A percentile compares a stretch with the other conserved stretches of the same genome.
Evolutionary conservation across 1,284 basidiomycete species (phyloP).

Genomic region (Spongispora temasekensis): DNA sequence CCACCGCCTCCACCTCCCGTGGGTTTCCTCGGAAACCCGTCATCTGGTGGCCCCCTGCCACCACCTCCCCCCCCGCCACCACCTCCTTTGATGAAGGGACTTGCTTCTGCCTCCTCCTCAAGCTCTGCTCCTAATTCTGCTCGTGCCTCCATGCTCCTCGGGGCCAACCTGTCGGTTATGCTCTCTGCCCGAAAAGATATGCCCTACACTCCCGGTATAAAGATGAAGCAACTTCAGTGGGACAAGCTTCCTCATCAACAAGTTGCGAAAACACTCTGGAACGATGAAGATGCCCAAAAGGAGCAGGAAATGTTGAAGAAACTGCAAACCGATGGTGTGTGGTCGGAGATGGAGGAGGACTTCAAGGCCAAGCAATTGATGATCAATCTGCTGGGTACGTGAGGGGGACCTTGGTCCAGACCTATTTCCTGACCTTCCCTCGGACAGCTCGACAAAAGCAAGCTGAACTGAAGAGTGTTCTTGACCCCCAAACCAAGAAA

Average conservation of each 20-base stretch:
- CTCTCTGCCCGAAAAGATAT: conserved; percentile 82
- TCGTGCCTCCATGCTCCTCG: conserved; percentile 61
- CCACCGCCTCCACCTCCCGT: conserved; percentile 32
- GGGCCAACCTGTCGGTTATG: conserved; percentile 55
- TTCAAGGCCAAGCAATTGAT: conserved; percentile 97
- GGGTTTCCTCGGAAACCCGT: conserved; percentile 29
- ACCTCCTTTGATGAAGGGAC: conserved; percentile 44
- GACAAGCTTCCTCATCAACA: conserved; percentile 91
- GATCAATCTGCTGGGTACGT: conserved; percentile 74
- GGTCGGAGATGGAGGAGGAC: conserved; percentile 96
- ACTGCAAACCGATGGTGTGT: conserved; percentile 83
- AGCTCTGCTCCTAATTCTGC: conserved; percentile 52
- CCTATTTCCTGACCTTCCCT: conserved; percentile 1
- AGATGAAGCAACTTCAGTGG: conserved; percentile 99
- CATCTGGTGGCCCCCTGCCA: conserved; percentile 42
- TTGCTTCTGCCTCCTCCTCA: conserved; percentile 46
- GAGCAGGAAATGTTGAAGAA: conserved; percentile 81
- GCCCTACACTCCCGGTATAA: conserved; percentile 78
- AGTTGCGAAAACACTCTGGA: conserved; percentile 85
- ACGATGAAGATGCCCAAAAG: conserved; percentile 62
- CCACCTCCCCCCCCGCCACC: conserved; percentile 45
- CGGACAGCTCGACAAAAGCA: conserved; percentile 75
- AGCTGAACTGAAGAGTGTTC: conserved; percentile 87
- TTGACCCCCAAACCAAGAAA: conserved; percentile 88
- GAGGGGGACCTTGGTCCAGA: conserved; percentile 1